A percentile compares a stretch with the other conserved stretches of the same genome.
These are phyloP conservation scores for Hapsidospora chrysogenum DNA, from an alignment of 495 filamentous ascomycete species.

Conservation along the genomic window DNA sequence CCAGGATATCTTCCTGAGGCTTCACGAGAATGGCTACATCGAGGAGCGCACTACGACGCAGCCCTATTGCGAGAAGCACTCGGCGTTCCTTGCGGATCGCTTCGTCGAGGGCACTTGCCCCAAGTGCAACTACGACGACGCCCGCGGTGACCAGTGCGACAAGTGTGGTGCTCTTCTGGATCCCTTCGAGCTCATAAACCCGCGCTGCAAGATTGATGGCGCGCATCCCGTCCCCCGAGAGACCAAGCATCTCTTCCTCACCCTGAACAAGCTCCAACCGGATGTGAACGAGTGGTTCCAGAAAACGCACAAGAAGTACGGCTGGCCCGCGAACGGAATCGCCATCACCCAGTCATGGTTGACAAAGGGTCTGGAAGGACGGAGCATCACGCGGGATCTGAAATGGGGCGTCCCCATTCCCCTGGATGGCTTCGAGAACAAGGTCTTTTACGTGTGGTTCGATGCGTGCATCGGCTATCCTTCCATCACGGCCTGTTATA, in stretches of 20 bases:
- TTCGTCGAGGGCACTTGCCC: conserved; percentile 86
- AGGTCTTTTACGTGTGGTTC: conserved; percentile 97
- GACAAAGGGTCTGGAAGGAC: conserved; percentile 61
- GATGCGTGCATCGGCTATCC: conserved; percentile 95
- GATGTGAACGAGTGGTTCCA: conserved; percentile 56
- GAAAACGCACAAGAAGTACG: conserved; percentile 24
- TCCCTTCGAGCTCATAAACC: conserved; percentile 45
- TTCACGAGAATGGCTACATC: conserved; percentile 65
- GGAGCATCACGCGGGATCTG: conserved; percentile 84
- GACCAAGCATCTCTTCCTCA: conserved; percentile 50
- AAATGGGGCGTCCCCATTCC: conserved; percentile 77
- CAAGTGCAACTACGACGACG: conserved; percentile 64
- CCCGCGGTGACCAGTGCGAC: conserved; percentile 69
- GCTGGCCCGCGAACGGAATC: conserved; percentile 64
- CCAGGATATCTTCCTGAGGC: conserved; percentile 66
- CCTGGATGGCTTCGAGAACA: conserved; percentile 47
- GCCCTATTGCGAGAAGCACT: conserved; percentile 74
- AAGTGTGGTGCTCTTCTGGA: conserved; percentile 67
- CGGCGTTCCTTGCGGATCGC: conserved; percentile 78
- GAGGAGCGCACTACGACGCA: conserved; percentile 60
- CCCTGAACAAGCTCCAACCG: conserved; percentile 62
- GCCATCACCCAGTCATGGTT: conserved; percentile 65
- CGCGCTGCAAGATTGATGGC: conserved; percentile 68
- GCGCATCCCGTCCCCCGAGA: conserved; percentile 55
- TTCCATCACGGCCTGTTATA: conserved; percentile 89